phyloP scores from a whole-genome alignment of 225 moss, liverwort and hornwort species.

The Bryoerythrophyllum caledonicum region DNA sequence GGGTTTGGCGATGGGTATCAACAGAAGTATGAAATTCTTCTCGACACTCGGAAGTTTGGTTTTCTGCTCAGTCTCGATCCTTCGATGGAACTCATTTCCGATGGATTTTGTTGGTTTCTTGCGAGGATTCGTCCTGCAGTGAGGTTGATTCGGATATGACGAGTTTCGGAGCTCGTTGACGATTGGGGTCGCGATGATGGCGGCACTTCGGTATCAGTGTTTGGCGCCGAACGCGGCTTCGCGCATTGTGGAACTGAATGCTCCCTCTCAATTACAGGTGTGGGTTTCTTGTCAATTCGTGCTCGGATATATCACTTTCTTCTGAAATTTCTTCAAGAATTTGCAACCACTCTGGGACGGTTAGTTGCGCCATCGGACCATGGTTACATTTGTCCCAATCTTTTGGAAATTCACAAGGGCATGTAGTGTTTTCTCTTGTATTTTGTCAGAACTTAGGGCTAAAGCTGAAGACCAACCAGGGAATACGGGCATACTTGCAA shows the following conservation, averaged over 20 bases:
- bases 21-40: not conserved
- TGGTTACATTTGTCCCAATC: not conserved
- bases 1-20: not conserved
- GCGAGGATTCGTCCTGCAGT: not conserved
- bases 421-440: not conserved
- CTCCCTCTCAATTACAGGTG: conserved; percentile 15
- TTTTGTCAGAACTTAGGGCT: conserved; percentile 7
- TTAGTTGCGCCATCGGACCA: not conserved
- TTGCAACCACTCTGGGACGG: not conserved
- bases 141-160: conserved; percentile 1
- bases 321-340: not conserved
- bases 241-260: not conserved
- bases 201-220: not conserved
- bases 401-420: not conserved
- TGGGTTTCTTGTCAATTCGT: not conserved
- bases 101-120: not conserved
- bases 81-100: too few species aligned
- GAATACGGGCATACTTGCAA: conserved; percentile 48
- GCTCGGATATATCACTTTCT: not conserved
- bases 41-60: not conserved
- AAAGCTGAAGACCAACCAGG: conserved; percentile 47
- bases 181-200: conserved; percentile 22
- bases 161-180: not conserved
- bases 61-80: too few species aligned
- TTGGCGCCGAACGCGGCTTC: not conserved